Percentiles rank a stretch among this genome's conserved stretches.
These are phyloP conservation scores for Kregervanrija delftensis DNA, from an alignment of 805 yeast genomes.

Conservation along the genomic window DNA sequence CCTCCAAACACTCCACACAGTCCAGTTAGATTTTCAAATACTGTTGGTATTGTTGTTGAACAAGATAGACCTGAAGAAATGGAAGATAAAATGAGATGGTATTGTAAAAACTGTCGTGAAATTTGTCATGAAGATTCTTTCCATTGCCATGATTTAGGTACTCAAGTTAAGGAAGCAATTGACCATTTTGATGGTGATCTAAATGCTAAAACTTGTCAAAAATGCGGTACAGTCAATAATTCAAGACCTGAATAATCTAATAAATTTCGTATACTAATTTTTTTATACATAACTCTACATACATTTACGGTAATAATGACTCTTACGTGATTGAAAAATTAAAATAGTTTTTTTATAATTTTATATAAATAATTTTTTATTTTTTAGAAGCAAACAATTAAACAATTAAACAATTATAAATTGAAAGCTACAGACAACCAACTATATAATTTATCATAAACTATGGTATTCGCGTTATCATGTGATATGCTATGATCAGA, in stretches of 20 bases:
- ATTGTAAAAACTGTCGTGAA: constrained; percentile 63
- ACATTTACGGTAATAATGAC: neutral
- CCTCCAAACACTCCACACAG: constrained; percentile 86
- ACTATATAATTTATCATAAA: constrained; percentile 58
- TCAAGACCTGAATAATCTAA: constrained; percentile 46
- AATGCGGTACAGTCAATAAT: constrained; percentile 68
- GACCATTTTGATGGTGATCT: constrained; percentile 56
- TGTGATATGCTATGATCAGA: constrained; percentile 77
- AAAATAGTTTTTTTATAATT: neutral
- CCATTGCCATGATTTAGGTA: constrained; percentile 75
- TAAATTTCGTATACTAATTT: neutral
- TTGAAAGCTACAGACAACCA: constrained; percentile 64
- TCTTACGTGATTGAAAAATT: neutral
- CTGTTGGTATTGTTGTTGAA: constrained; percentile 87
- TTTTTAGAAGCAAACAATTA: constrained; percentile 1
- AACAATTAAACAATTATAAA: constrained; percentile 3
- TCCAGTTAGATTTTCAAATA: constrained; percentile 79
- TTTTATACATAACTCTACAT: neutral
- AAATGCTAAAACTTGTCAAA: constrained; percentile 60
- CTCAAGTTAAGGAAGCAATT: constrained; percentile 84
- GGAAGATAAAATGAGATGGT: constrained; percentile 80
- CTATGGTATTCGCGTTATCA: constrained; percentile 73
- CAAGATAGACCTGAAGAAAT: constrained; percentile 77
- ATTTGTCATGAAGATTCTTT: constrained; percentile 65
- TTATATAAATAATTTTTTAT: neutral